These are phyloP conservation scores for Cryptococcus sp. DNA, from an alignment of 1,284 basidiomycete species.

Conservation along the genomic window DNA sequence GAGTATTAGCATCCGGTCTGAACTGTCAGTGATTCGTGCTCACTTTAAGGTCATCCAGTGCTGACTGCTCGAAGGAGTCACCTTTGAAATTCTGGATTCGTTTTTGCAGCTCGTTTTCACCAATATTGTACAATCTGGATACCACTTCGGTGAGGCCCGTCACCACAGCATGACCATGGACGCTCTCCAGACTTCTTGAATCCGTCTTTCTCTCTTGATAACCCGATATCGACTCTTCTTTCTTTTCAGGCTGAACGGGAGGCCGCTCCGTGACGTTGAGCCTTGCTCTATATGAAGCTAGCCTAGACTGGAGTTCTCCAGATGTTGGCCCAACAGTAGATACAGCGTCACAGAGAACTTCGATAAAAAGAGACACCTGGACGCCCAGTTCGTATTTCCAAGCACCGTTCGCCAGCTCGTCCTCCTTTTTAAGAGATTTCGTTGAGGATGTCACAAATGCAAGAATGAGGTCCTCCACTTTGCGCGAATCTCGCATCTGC, in stretches of 20 bases:
- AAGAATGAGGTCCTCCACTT: conserved; percentile 94
- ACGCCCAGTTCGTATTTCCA: conserved; percentile 92
- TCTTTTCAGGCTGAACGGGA: too few relatives aligned
- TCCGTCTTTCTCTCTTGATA: too few relatives aligned
- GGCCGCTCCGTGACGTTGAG: neutral
- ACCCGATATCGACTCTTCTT: too few relatives aligned
- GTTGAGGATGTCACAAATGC: conserved; percentile 81
- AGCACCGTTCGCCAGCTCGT: conserved; percentile 67
- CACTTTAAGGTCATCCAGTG: conserved; percentile 78
- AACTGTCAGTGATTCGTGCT: conserved; percentile 2
- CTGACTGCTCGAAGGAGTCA: conserved; percentile 56
- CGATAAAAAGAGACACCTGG: conserved; percentile 83
- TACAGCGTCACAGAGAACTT: conserved; percentile 76
- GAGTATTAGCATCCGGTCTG: neutral
- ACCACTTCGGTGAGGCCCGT: neutral
- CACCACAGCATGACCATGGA: too few relatives aligned
- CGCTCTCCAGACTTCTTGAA: too few relatives aligned
- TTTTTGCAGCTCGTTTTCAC: neutral
- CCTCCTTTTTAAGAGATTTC: conserved; percentile 69
- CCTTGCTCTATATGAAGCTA: conserved; percentile 27
- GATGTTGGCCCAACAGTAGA: conserved; percentile 69
- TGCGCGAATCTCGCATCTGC: conserved; percentile 92
- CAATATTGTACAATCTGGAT: conserved; percentile 4
- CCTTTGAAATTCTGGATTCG: too few relatives aligned
- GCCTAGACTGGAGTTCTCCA: conserved; percentile 70